Conservation (phyloP, 352 stramenopile species). For the Phytopythium sindhum region DNA sequence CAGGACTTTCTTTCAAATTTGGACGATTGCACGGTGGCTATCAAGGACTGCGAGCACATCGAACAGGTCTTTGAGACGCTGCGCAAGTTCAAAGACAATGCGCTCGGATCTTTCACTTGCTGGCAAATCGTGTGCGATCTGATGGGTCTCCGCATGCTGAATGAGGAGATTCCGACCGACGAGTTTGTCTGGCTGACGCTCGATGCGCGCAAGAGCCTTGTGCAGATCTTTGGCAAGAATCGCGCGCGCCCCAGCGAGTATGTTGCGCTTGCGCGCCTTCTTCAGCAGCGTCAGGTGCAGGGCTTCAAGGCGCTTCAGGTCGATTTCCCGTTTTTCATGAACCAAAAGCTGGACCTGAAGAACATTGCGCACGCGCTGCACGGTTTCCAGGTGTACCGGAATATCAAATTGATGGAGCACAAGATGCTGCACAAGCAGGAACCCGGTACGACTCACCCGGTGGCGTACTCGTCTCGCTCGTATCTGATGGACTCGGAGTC, state of each 20-base stretch:
- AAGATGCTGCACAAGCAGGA: slow-evolving; percentile 73
- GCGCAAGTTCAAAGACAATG: slow-evolving; percentile 62
- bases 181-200: slow-evolving; percentile 83
- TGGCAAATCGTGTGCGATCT: slow-evolving; percentile 82
- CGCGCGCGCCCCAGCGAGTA: slow-evolving; percentile 68
- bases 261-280: slow-evolving; percentile 54
- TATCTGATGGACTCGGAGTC: slow-evolving; percentile 74
- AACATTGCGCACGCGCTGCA: slow-evolving; percentile 82
- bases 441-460: slow-evolving; percentile 46
- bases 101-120: slow-evolving; percentile 82
- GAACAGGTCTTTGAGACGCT: slow-evolving; percentile 63
- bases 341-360: slow-evolving; percentile 76
- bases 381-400: slow-evolving; percentile 77
- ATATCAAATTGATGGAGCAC: slow-evolving; percentile 77
- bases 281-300: slow-evolving; percentile 74
- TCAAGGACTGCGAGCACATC: slow-evolving; percentile 47
- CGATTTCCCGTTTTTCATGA: slow-evolving; percentile 78
- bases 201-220: slow-evolving; percentile 70
- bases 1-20: slow-evolving; percentile 65
- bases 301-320: slow-evolving; percentile 81
- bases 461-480: slow-evolving; percentile 62
- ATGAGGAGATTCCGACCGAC: slow-evolving; percentile 44
- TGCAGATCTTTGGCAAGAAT: slow-evolving; percentile 83
- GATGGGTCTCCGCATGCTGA: slow-evolving; percentile 71
- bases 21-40: slow-evolving; percentile 48